A percentile compares a stretch with the other conserved stretches of the same genome.
These are phyloP conservation scores for Russula lepida DNA, from an alignment of 768 basidiomycete species.

Conservation along the genomic window DNA sequence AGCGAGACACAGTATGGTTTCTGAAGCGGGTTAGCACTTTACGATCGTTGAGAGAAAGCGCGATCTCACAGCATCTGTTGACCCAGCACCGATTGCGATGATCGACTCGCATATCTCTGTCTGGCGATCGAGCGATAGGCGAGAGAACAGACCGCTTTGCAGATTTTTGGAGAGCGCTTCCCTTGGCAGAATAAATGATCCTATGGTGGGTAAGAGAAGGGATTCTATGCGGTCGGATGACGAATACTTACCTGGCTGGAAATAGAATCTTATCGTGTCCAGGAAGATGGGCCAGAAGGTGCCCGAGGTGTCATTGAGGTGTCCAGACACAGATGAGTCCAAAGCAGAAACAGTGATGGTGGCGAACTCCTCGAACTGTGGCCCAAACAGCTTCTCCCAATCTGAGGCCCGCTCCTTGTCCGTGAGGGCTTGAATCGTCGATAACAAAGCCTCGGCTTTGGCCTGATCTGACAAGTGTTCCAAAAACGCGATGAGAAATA, in stretches of 20 bases:
- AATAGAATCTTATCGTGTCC: conserved; percentile 35
- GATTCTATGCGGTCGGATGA: not conserved
- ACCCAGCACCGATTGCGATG: conserved; percentile 43
- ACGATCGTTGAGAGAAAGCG: conserved; percentile 18
- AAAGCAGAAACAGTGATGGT: conserved; percentile 40
- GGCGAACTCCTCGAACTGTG: conserved; percentile 30
- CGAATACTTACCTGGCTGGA: conserved; percentile 36
- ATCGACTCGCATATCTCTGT: conserved; percentile 47
- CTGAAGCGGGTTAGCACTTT: conserved; percentile 5
- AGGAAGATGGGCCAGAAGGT: conserved; percentile 46
- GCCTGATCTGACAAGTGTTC: conserved; percentile 40
- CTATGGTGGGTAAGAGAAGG: conserved; percentile 28
- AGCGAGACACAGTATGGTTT: conserved; percentile 36
- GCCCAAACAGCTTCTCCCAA: conserved; percentile 28
- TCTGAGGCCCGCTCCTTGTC: conserved; percentile 10
- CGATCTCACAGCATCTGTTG: conserved; percentile 39
- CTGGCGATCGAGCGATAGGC: conserved; percentile 45
- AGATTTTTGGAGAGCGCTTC: conserved; percentile 37
- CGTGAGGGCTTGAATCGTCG: conserved; percentile 41
- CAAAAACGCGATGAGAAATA: conserved; percentile 44
- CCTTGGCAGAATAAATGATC: conserved; percentile 32
- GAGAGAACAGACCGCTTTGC: conserved; percentile 47
- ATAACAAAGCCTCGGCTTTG: conserved; percentile 48
- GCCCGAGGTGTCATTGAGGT: conserved; percentile 38
- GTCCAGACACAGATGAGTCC: conserved; percentile 37